Conservation (phyloP, 2,329 filamentous ascomycete species). For the Xylaria polymorpha region DNA sequence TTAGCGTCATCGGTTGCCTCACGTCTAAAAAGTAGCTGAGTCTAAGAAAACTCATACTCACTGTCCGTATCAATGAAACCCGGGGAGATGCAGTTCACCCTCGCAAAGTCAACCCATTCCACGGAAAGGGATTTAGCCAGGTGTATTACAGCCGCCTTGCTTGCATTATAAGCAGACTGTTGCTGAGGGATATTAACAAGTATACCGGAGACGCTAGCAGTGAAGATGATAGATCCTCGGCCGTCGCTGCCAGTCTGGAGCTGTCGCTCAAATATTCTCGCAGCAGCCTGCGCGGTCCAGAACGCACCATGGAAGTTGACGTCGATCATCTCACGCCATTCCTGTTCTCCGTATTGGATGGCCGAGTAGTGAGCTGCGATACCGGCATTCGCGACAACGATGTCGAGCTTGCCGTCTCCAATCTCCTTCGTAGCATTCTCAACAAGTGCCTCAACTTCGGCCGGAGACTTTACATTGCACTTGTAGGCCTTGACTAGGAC, state of each 20-base stretch:
- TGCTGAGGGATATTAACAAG: conserved; percentile 19
- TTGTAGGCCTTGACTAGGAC: conserved; percentile 16
- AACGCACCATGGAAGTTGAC: conserved; percentile 57
- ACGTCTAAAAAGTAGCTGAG: not conserved
- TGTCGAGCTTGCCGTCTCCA: conserved; percentile 52
- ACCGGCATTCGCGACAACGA: conserved; percentile 57
- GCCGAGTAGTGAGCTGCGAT: conserved; percentile 53
- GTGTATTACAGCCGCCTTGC: conserved; percentile 51
- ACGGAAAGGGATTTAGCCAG: conserved; percentile 55
- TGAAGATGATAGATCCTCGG: conserved; percentile 18
- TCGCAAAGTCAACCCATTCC: conserved; percentile 57
- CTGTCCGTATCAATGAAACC: conserved; percentile 50
- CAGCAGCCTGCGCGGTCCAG: conserved; percentile 57
- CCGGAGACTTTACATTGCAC: conserved; percentile 52
- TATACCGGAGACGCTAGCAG: conserved; percentile 20
- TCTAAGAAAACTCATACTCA: conserved; percentile 27
- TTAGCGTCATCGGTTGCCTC: conserved; percentile 15
- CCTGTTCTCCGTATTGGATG: conserved; percentile 53
- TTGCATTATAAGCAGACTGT: conserved; percentile 23
- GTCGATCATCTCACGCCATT: conserved; percentile 53
- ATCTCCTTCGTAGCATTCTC: conserved; percentile 52
- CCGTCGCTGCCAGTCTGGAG: conserved; percentile 41
- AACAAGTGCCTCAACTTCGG: conserved; percentile 49
- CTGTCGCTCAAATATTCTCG: conserved; percentile 52
- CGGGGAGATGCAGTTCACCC: conserved; percentile 56